Percentiles rank a stretch among this genome's conserved stretches.
Evolutionary conservation across 2,329 filamentous ascomycete genomes (phyloP).

Genomic region (Chlorencoelia australis): DNA sequence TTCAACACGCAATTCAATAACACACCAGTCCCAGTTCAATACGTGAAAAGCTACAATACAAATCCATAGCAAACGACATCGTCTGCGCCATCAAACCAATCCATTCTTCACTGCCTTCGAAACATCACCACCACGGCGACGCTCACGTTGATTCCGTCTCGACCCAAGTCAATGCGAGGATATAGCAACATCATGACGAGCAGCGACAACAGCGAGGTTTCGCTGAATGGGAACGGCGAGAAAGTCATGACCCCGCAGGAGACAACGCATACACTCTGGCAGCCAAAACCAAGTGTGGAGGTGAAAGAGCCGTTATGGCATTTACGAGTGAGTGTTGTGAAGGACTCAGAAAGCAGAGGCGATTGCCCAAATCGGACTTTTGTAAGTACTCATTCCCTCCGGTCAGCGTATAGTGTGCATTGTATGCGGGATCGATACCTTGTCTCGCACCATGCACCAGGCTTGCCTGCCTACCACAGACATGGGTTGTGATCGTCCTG

Average conservation of each 20-base stretch:
- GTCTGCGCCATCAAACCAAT: no score
- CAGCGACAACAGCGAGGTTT: not conserved
- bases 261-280: slow-evolving; percentile 17
- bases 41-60: no score
- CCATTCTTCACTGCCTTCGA: no score
- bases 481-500: no score
- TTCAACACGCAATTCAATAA: no score
- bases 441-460: no score
- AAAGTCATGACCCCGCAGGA: slow-evolving; percentile 11
- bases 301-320: slow-evolving; percentile 15
- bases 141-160: no score
- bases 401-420: not conserved
- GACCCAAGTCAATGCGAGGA: slow-evolving; percentile 5
- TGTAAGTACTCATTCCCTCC: slow-evolving; percentile 10
- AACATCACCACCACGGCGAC: no score
- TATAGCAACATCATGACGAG: slow-evolving; percentile 5
- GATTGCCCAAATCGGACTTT: slow-evolving; percentile 17
- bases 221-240: slow-evolving; percentile 13
- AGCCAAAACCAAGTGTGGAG: slow-evolving; percentile 4
- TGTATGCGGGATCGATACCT: no score
- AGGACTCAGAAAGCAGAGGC: slow-evolving; percentile 16
- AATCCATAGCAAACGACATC: no score
- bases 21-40: no score
- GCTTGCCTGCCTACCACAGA: no score
- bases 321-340: slow-evolving; percentile 17